Base-by-base conservation (phyloP, 2,329 filamentous ascomycete genomes). In the Aspergillus sclerotialis region DNA sequence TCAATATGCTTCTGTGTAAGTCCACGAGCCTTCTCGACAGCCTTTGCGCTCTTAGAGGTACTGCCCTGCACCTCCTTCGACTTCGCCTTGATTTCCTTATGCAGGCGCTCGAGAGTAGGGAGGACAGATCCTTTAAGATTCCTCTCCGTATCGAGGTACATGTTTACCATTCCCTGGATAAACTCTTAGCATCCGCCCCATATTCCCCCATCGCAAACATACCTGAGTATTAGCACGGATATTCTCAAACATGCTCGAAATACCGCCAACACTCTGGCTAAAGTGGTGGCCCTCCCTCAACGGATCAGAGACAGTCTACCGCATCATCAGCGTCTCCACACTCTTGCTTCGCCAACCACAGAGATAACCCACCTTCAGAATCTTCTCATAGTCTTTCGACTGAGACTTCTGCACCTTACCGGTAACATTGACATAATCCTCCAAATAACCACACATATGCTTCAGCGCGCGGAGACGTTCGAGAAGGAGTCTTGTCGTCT, bases 71-170 rank as follows among this genome's bases (percentile, higher is more conserved):
- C 75, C 64, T 95, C 89, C 70, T 96, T 96, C 44, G 78, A 74
- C 70, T 96, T 96, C 68, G 84, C 80, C 75, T 96, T 98, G 71
- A 98, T 92, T 61, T 96, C 92, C 60, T 86, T 82, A 68, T 96
- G 89, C 31, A 98, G 72, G 33, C 88, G 83, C 51, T 93, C 86
- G 55, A 98, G 81, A 44, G 90, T 81, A 24, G 90, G 92, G 13
- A 94, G 72, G 18, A 96, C 84, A 10, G 81, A 80, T 39, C 80
- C 82, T 65, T 90, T 94, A 47, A 98, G 74, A 49, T 80, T 85
- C 70, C 92, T 92, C 50, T 92, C 88, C 5, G 89, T 94, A 61
- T 96, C 90, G 50, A 82, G 68, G 61, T 95, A 90, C 55, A 84
- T 82, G 63, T 92, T 94, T 52, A 88, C 78, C 52, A 96, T 76